Conservation (phyloP, 73 alveolate genomes). For the Effrenium voratum region DNA sequence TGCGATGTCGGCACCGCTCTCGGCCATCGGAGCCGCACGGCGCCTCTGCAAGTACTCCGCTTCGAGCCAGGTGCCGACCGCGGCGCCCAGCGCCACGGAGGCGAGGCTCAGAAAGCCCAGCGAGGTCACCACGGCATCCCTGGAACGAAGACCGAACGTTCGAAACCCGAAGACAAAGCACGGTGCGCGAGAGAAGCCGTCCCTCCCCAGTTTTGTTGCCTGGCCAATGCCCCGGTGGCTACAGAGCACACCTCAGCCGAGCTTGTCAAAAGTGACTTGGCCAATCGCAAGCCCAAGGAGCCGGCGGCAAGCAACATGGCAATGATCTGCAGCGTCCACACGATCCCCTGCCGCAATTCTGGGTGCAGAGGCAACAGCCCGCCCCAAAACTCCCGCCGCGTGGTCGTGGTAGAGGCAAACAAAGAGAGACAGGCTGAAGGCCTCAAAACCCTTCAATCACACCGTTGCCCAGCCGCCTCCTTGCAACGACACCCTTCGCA, state of each 20-base stretch:
- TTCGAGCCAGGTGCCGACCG: constrained; percentile 84
- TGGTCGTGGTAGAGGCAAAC: constrained; percentile 82
- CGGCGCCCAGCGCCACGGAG: constrained; percentile 73
- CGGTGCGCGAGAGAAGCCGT: neutral
- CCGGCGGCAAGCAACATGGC: constrained; percentile 23
- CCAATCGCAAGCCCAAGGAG: no score
- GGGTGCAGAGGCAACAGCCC: no score
- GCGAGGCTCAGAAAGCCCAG: constrained; percentile 66
- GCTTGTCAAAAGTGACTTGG: no score
- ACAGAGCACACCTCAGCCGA: neutral
- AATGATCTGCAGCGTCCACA: constrained; percentile 54
- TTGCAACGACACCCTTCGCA: no score
- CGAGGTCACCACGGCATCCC: constrained; percentile 18
- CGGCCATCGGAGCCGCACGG: no score
- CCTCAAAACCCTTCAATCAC: no score
- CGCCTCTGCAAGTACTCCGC: constrained; percentile 30
- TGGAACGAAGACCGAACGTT: no score
- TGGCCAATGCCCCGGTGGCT: neutral
- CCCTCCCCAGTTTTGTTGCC: neutral
- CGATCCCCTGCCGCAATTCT: neutral
- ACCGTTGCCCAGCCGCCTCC: no score
- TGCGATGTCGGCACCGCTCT: no score
- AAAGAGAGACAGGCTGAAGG: constrained; percentile 37
- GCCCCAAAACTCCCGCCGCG: neutral
- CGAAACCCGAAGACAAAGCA: neutral